Conservation (phyloP, 345 rosid genomes). For the Mangifera indica region DNA sequence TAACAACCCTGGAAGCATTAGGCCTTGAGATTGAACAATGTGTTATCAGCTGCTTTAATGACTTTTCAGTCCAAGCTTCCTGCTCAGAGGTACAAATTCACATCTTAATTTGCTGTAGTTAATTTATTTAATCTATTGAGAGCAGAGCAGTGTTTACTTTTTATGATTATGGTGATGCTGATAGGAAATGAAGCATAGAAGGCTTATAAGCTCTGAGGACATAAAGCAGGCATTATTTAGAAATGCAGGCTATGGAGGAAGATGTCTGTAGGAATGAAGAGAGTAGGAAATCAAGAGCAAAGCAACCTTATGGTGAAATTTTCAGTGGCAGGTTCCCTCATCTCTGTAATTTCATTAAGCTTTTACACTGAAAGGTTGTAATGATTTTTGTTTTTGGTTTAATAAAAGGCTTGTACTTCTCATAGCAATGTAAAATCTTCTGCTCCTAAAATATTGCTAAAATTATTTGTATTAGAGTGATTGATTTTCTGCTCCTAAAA, state of each 20-base stretch:
- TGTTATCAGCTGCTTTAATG: constrained; percentile 91
- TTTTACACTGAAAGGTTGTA: constrained; percentile 13
- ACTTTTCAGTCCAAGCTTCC: constrained; percentile 89
- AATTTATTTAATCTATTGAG: not conserved
- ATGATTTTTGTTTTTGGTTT: not conserved
- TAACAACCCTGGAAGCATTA: constrained; percentile 72
- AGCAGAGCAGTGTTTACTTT: not conserved
- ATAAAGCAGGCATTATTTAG: constrained; percentile 89
- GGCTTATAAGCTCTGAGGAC: constrained; percentile 51
- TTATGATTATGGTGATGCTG: not conserved
- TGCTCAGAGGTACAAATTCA: constrained; percentile 66
- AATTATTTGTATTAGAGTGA: too few species aligned
- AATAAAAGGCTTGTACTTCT: constrained; percentile 16
- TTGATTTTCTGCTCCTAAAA: too few species aligned
- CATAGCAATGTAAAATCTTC: constrained; percentile 18
- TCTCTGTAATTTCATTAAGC: constrained; percentile 16
- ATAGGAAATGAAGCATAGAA: constrained; percentile 43
- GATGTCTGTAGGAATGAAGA: constrained; percentile 43
- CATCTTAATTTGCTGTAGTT: not conserved
- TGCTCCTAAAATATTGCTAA: too few species aligned
- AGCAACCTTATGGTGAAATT: constrained; percentile 7
- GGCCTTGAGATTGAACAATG: constrained; percentile 92
- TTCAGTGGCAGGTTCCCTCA: not conserved
- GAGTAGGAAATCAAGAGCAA: not conserved
- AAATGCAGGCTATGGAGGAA: constrained; percentile 97